These are phyloP conservation scores for Anisodus tanguticus DNA, from an alignment of 257 asterid genomes.

Conservation along the genomic window DNA sequence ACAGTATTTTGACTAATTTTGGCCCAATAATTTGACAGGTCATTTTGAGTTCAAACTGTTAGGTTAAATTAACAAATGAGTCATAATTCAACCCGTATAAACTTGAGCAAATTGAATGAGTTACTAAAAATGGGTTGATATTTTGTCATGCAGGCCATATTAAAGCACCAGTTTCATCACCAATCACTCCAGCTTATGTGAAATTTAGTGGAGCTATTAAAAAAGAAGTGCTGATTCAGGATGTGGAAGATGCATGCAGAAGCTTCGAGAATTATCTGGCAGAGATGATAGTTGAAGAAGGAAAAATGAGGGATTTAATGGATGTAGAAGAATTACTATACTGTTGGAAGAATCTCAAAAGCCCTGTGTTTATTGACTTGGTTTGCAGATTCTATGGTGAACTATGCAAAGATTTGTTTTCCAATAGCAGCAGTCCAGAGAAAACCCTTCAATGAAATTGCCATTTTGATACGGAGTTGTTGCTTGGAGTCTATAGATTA, in stretches of 20 bases:
- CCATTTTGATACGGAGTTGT: no score
- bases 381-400: conserved; percentile 75
- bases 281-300: conserved; percentile 76
- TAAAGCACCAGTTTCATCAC: conserved; percentile 67
- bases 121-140: background rate
- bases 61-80: background rate
- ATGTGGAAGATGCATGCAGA: conserved; percentile 68
- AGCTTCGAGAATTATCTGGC: conserved; percentile 71
- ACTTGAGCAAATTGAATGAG: background rate
- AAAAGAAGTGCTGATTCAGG: conserved; percentile 22
- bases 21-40: background rate
- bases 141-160: conserved; percentile 29
- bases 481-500: no score
- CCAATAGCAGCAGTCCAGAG: conserved; percentile 27
- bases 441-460: no score
- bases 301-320: conserved; percentile 57
- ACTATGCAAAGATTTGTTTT: conserved; percentile 68
- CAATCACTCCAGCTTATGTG: conserved; percentile 69
- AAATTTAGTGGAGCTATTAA: conserved; percentile 38
- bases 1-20: background rate
- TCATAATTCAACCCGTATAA: background rate
- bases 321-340: conserved; percentile 78
- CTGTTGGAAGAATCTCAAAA: conserved; percentile 64
- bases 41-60: no score
- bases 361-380: conserved; percentile 63